Percentiles rank a stretch among this genome's conserved stretches.
Conservation (phyloP, 148 eudicot genomes). For the Camellia japonica region DNA sequence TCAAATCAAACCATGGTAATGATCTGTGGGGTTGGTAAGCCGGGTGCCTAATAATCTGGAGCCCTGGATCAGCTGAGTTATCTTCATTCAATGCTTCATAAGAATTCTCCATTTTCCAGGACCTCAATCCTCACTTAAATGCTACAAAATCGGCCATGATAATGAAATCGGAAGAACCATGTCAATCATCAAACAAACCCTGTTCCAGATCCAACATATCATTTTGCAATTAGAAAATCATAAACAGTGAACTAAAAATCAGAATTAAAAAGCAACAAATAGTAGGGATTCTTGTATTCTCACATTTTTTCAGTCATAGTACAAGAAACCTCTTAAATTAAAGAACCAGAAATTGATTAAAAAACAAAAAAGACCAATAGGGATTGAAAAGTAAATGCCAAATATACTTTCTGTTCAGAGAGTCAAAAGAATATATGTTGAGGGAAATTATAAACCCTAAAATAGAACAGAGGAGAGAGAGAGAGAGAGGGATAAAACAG, state of each 20-base stretch:
- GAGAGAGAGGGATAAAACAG: too few species aligned
- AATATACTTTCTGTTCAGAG: neutral
- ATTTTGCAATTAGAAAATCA: neutral
- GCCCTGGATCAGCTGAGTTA: constrained; percentile 27
- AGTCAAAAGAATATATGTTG: neutral
- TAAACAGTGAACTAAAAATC: neutral
- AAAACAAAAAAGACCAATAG: neutral
- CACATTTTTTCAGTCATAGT: too few species aligned
- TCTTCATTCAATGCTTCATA: constrained; percentile 32
- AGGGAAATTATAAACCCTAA: neutral
- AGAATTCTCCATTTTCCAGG: constrained; percentile 46
- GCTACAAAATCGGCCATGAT: neutral
- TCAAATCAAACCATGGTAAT: constrained; percentile 57
- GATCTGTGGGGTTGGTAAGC: constrained; percentile 29
- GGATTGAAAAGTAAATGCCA: constrained; percentile 7
- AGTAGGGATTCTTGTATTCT: too few species aligned
- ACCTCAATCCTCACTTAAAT: neutral
- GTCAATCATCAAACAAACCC: constrained; percentile 13
- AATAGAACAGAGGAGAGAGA: neutral
- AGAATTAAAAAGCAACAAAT: neutral
- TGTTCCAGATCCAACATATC: constrained; percentile 9
- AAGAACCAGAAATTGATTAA: constrained; percentile 10
- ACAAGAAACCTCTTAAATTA: neutral
- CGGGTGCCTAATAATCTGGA: constrained; percentile 49
- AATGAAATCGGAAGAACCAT: neutral